Conservation (phyloP, 495 filamentous ascomycete genomes). For the Penicillium daleae region DNA sequence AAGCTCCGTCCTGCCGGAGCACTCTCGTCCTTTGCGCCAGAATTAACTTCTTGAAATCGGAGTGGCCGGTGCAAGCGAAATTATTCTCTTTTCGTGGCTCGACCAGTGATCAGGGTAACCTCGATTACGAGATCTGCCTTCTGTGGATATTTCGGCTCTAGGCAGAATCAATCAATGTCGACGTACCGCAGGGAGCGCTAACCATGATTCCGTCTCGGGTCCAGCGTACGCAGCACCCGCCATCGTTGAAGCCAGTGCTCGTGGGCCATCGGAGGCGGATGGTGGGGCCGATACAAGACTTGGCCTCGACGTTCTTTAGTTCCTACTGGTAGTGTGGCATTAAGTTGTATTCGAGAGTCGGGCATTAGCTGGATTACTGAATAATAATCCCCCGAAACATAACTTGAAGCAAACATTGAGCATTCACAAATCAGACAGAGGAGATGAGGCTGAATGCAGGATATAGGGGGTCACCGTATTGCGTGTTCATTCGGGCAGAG, state of each 20-base stretch:
- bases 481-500: constrained; percentile 18
- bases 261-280: constrained; percentile 32
- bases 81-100: neutral
- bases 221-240: neutral
- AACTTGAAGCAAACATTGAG: neutral
- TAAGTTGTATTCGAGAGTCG: neutral
- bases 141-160: neutral
- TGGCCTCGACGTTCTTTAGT: neutral
- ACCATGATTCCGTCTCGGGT: neutral
- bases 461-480: neutral
- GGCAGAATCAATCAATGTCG: neutral
- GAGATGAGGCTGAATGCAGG: neutral
- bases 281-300: constrained; percentile 39
- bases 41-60: constrained; percentile 2
- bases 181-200: neutral
- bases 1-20: neutral
- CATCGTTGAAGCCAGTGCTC: constrained; percentile 10
- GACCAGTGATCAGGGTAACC: constrained; percentile 2
- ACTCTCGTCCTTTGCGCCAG: constrained; percentile 1
- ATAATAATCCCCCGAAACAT: neutral
- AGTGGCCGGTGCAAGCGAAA: neutral
- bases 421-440: neutral
- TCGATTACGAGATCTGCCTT: neutral
- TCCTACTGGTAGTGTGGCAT: neutral
- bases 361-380: neutral